These are phyloP conservation scores for Lentinula raphanica DNA, from an alignment of 768 basidiomycete genomes.

Conservation along the genomic window DNA sequence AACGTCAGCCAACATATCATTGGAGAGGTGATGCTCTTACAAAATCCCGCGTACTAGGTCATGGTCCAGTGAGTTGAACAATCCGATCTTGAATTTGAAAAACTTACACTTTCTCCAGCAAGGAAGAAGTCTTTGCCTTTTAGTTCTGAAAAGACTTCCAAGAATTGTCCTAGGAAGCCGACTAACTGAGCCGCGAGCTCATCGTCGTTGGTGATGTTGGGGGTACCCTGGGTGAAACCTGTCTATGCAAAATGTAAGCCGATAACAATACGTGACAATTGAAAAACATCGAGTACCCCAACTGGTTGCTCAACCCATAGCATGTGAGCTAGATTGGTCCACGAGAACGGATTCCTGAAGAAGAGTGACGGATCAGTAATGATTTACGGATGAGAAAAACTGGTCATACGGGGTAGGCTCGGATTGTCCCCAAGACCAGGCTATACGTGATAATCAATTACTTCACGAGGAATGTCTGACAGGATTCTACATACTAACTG, in stretches of 20 bases:
- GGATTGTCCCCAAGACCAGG: slow-evolving; percentile 49
- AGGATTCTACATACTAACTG: slow-evolving; percentile 34
- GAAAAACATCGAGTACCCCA: slow-evolving; percentile 31
- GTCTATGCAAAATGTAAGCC: slow-evolving; percentile 29
- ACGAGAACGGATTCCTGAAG: slow-evolving; percentile 55
- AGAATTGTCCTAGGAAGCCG: slow-evolving; percentile 71
- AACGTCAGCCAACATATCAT: slow-evolving; percentile 7
- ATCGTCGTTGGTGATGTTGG: slow-evolving; percentile 56
- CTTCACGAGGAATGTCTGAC: background rate
- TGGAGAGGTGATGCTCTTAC: slow-evolving; percentile 30
- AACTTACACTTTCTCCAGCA: slow-evolving; percentile 68
- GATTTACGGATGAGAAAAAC: slow-evolving; percentile 12
- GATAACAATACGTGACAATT: background rate
- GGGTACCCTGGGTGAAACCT: slow-evolving; percentile 63
- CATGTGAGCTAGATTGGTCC: slow-evolving; percentile 66
- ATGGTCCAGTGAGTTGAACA: background rate
- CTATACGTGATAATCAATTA: slow-evolving; percentile 14
- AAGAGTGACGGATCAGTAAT: slow-evolving; percentile 26
- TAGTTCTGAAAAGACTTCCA: slow-evolving; percentile 67
- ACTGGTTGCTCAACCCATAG: slow-evolving; percentile 72
- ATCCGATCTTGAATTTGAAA: background rate
- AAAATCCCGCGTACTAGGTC: slow-evolving; percentile 66
- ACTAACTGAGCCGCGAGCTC: slow-evolving; percentile 51
- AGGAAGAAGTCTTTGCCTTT: slow-evolving; percentile 69
- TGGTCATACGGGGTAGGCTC: slow-evolving; percentile 21